Conservation (phyloP, 768 basidiomycete species). For the Hygrophorus pudorinus region DNA sequence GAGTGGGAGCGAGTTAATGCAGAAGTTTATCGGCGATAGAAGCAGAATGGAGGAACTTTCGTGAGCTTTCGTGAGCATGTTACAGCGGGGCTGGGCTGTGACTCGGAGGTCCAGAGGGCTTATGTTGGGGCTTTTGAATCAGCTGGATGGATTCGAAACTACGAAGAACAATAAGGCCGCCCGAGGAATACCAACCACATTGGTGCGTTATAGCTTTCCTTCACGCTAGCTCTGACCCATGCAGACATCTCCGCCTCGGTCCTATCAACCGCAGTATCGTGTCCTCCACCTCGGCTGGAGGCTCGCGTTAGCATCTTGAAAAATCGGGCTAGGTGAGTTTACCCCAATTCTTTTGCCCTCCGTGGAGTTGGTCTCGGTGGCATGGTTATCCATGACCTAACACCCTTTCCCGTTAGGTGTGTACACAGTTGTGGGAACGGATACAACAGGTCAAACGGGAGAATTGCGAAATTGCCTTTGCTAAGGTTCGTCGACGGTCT, state of each 20-base stretch:
- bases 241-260: slow-evolving; percentile 91
- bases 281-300: slow-evolving; percentile 92
- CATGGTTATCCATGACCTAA: too few relatives aligned
- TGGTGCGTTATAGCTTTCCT: slow-evolving; percentile 38
- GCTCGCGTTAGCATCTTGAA: slow-evolving; percentile 92
- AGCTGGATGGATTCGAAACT: slow-evolving; percentile 88
- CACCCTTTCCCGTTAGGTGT: too few relatives aligned
- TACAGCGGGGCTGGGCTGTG: slow-evolving; percentile 86
- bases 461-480: slow-evolving; percentile 97
- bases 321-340: slow-evolving; percentile 73
- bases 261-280: slow-evolving; percentile 92
- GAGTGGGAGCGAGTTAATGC: slow-evolving; percentile 86
- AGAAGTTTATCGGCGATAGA: slow-evolving; percentile 98
- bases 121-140: slow-evolving; percentile 83
- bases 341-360: neutral
- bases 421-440: slow-evolving; percentile 90
- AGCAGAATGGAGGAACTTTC: slow-evolving; percentile 94
- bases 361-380: neutral
- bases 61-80: slow-evolving; percentile 96
- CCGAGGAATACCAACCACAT: slow-evolving; percentile 99
- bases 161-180: slow-evolving; percentile 95
- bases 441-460: slow-evolving; percentile 97
- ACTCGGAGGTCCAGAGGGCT: slow-evolving; percentile 86
- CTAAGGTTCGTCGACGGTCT: slow-evolving; percentile 71
- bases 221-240: neutral